phyloP scores from a whole-genome alignment of 441 rosid genomes.

The Sinapis alba region DNA sequence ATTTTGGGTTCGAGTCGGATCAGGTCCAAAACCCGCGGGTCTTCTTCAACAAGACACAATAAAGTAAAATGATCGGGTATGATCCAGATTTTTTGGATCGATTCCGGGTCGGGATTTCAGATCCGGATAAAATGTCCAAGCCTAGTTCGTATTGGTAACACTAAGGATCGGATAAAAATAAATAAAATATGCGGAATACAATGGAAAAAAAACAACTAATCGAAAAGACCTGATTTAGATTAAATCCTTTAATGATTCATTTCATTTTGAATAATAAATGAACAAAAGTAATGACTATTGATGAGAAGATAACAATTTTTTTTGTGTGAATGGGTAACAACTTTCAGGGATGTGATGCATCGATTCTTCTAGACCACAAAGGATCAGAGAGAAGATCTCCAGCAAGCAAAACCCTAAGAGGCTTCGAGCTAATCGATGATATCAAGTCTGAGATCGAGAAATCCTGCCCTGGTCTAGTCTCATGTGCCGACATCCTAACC shows the following conservation, averaged over 20 bases:
- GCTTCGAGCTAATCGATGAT: slow-evolving; percentile 67
- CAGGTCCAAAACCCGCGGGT: too few relatives aligned
- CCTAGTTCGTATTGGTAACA: too few relatives aligned
- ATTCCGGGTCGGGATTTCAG: too few relatives aligned
- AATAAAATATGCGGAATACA: neutral
- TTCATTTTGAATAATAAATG: neutral
- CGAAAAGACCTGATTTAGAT: neutral
- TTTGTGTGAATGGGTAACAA: slow-evolving; percentile 33
- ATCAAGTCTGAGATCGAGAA: slow-evolving; percentile 67
- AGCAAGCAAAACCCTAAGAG: slow-evolving; percentile 63
- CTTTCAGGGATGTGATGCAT: slow-evolving; percentile 77
- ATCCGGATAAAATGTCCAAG: too few relatives aligned
- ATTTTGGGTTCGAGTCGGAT: too few relatives aligned
- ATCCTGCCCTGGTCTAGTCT: slow-evolving; percentile 56
- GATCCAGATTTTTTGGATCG: too few relatives aligned
- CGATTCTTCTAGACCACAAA: slow-evolving; percentile 55
- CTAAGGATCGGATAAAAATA: too few relatives aligned
- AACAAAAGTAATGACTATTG: slow-evolving; percentile 41
- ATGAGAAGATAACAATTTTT: neutral
- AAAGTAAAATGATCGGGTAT: too few relatives aligned
- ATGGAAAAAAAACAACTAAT: neutral
- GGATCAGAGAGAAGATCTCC: slow-evolving; percentile 74
- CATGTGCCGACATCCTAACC: slow-evolving; percentile 70
- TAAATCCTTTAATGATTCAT: too few relatives aligned
- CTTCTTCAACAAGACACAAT: too few relatives aligned